Base-by-base conservation (phyloP, 371 early-diverging fungal genomes). In the Capillidium heterosporum region DNA sequence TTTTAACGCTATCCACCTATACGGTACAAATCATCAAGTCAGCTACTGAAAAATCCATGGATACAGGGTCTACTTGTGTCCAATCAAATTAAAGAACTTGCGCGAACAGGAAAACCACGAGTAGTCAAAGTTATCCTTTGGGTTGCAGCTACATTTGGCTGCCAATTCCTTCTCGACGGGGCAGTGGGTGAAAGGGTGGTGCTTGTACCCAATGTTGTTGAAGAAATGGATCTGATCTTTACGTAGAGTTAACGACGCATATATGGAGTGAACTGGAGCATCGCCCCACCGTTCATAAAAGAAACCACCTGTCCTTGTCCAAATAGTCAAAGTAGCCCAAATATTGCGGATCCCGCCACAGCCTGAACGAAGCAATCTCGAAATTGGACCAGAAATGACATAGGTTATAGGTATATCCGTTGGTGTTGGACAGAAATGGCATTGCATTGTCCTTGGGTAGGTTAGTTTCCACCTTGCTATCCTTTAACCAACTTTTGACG, bases 321-420 rank as follows among this genome's bases (percentile, higher is more conserved):
- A 96, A 65, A 59, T 76, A 82, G 19, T 88, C 74, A 66, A 96
- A 95, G 60, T 73, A 91, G 10, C 69, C 65, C n/a, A 65, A 58
- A 62, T 93, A 95, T 35, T 68, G 73, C 8, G 70, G 63, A 19
- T 75, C 68, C 59, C 91, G 72, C 62, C 84, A 82, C 63, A 91
- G 84, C 19, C 80, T 74, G 60, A 95, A 72, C 61, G 77, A 77
- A n/a, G 73, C 96, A 56, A 96, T 90, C 67, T 95, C 96, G 74
- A 96, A 95, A 62, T 95, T 96, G 39, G 87, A 85, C 95, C 96
- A 94, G 61, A 93, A 96, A 61, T 95, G 95, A 62, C 94, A 91
- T 43, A 68, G 57, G 49, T 66, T 66, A 55, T 65, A 68, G 3
- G 47, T 60, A 42, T 65, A 63, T 0, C 56, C 59, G 40, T 66